phyloP scores from a whole-genome alignment of 2,329 filamentous ascomycete species.

The Colletotrichum phormii region DNA sequence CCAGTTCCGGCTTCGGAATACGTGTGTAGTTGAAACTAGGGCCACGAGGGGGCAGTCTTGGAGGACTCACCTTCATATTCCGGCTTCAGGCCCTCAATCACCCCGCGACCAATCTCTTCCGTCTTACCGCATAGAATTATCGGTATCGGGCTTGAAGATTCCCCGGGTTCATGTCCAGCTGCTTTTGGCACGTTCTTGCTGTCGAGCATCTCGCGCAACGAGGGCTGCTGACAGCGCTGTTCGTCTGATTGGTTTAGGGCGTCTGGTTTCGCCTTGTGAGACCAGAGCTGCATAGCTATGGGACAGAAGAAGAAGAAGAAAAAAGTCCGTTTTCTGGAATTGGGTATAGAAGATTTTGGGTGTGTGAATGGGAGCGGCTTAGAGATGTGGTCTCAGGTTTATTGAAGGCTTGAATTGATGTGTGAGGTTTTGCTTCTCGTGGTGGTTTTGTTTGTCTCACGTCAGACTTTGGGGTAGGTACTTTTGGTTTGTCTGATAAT shows the following conservation, averaged over 20 bases:
- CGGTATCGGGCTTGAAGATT: constrained; percentile 20
- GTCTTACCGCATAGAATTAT: constrained; percentile 42
- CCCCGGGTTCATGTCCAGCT: background rate
- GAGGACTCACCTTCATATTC: constrained; percentile 41
- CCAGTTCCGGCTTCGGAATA: background rate
- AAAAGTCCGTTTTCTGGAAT: background rate
- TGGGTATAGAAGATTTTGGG: no score
- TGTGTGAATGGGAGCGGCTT: background rate
- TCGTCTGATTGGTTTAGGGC: background rate
- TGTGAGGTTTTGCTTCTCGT: background rate
- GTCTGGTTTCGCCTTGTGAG: constrained; percentile 7
- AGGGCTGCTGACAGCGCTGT: background rate
- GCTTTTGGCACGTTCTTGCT: background rate
- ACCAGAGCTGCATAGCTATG: constrained; percentile 10
- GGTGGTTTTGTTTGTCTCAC: background rate
- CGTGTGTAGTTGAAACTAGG: background rate
- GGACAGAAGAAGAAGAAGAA: background rate
- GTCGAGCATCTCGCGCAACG: background rate
- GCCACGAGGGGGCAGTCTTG: background rate
- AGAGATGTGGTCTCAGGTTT: background rate
- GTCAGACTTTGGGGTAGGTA: background rate
- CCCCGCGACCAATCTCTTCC: constrained; percentile 39
- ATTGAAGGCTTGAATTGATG: no score
- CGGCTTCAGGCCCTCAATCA: constrained; percentile 41
- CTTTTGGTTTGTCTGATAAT: no score